These are phyloP conservation scores for Comarum palustre DNA, from an alignment of 306 rosid genomes.

Conservation along the genomic window DNA sequence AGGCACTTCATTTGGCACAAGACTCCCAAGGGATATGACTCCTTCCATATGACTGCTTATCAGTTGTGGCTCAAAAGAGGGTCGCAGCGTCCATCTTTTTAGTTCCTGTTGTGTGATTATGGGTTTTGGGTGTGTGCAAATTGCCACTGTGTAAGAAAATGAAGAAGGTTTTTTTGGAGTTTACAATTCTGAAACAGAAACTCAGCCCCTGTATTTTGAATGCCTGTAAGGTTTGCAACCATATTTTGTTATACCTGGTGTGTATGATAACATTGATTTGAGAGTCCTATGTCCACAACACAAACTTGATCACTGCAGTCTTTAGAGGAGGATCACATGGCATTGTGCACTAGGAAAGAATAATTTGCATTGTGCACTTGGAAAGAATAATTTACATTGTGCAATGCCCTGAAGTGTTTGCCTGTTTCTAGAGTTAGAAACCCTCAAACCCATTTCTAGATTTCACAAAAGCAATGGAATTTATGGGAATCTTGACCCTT, in stretches of 20 bases:
- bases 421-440: background rate
- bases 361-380: background rate
- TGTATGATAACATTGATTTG: background rate
- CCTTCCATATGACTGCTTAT: constrained; percentile 38
- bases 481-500: background rate
- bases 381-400: background rate
- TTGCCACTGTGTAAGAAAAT: background rate
- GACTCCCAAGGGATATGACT: constrained; percentile 27
- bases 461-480: too few species aligned
- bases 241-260: background rate
- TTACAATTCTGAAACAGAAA: background rate
- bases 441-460: background rate
- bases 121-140: background rate
- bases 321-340: too few species aligned
- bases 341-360: background rate
- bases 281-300: background rate
- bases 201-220: background rate
- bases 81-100: constrained; percentile 9
- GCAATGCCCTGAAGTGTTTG: background rate
- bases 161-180: background rate
- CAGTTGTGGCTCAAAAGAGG: constrained; percentile 33
- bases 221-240: background rate
- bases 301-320: background rate
- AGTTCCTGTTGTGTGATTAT: background rate
- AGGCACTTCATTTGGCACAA: constrained; percentile 33